phyloP scores from a whole-genome alignment of 176 grass and related monocot genomes.

The Typha latifolia region DNA sequence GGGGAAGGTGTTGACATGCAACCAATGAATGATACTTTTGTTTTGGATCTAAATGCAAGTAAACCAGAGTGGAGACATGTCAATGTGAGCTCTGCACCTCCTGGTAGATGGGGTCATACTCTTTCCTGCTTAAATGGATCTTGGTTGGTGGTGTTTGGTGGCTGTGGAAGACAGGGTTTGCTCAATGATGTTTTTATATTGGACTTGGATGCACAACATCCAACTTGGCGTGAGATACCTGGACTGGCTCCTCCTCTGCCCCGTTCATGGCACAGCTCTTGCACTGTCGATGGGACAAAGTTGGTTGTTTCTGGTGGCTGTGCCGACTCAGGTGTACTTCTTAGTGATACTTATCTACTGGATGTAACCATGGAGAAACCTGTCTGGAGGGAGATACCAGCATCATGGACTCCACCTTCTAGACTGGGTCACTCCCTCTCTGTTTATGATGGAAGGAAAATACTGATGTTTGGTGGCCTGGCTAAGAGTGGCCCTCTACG shows the following conservation, averaged over 20 bases:
- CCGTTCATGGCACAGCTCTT: conserved; percentile 91
- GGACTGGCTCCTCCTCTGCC: conserved; percentile 77
- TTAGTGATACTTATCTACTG: conserved; percentile 77
- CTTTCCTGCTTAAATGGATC: conserved; percentile 87
- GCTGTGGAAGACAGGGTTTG: conserved; percentile 69
- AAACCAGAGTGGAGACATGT: conserved; percentile 94
- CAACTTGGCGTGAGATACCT: conserved; percentile 79
- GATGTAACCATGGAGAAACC: conserved; percentile 92
- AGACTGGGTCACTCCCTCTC: conserved; percentile 77
- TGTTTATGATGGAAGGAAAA: conserved; percentile 56
- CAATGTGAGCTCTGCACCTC: conserved; percentile 71
- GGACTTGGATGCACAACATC: conserved; percentile 88
- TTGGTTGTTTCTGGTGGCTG: conserved; percentile 94
- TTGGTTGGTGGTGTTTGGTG: conserved; percentile 74
- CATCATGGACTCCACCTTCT: conserved; percentile 82
- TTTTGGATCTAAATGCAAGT: conserved; percentile 69
- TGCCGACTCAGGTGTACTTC: conserved; percentile 88
- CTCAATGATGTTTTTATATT: conserved; percentile 98
- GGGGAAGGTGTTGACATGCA: conserved; percentile 95
- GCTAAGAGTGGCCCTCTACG: conserved; percentile 83
- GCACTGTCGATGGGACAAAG: conserved; percentile 77
- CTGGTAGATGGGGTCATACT: conserved; percentile 87
- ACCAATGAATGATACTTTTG: conserved; percentile 97
- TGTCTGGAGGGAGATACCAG: conserved; percentile 86
- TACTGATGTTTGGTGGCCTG: conserved; percentile 90